Evolutionary conservation across 2,329 filamentous ascomycete genomes (phyloP).

Genomic region (Cercospora berteroae): DNA sequence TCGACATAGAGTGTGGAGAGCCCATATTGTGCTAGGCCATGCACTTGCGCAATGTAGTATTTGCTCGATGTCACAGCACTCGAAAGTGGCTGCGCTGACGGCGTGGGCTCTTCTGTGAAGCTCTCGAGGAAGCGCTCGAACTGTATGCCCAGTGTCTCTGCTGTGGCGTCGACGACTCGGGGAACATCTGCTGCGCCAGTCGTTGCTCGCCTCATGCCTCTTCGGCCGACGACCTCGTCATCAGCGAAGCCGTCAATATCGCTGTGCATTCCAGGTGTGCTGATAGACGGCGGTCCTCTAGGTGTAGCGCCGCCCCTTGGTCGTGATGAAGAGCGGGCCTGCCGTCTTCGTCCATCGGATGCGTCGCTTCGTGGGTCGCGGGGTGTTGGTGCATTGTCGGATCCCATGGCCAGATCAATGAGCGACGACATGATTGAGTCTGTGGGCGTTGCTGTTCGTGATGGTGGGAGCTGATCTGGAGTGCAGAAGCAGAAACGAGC

Average conservation of each 20-base stretch:
- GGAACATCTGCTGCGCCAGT: constrained; percentile 59
- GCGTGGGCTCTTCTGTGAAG: constrained; percentile 67
- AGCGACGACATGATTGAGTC: constrained; percentile 50
- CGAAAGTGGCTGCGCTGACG: constrained; percentile 63
- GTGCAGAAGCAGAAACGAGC: background rate
- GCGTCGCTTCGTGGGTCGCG: constrained; percentile 43
- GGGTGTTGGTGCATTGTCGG: constrained; percentile 41
- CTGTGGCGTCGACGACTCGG: constrained; percentile 72
- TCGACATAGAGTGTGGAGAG: constrained; percentile 87
- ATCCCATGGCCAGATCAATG: constrained; percentile 51
- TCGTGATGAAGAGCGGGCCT: constrained; percentile 53
- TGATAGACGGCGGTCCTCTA: constrained; percentile 52
- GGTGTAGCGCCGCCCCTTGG: constrained; percentile 35
- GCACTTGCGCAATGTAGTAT: constrained; percentile 82
- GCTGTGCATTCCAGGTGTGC: constrained; percentile 51
- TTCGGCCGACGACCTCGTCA: constrained; percentile 59
- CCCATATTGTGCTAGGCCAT: constrained; percentile 68
- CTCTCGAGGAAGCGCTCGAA: constrained; percentile 79
- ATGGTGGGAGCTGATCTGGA: background rate
- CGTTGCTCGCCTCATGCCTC: constrained; percentile 46
- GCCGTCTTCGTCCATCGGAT: constrained; percentile 34
- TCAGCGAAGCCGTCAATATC: constrained; percentile 61
- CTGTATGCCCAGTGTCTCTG: constrained; percentile 69
- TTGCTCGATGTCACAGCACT: constrained; percentile 73
- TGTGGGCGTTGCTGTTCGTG: background rate